These are phyloP conservation scores for Colletotrichum noveboracense DNA, from an alignment of 2,329 filamentous ascomycete species.

Conservation along the genomic window DNA sequence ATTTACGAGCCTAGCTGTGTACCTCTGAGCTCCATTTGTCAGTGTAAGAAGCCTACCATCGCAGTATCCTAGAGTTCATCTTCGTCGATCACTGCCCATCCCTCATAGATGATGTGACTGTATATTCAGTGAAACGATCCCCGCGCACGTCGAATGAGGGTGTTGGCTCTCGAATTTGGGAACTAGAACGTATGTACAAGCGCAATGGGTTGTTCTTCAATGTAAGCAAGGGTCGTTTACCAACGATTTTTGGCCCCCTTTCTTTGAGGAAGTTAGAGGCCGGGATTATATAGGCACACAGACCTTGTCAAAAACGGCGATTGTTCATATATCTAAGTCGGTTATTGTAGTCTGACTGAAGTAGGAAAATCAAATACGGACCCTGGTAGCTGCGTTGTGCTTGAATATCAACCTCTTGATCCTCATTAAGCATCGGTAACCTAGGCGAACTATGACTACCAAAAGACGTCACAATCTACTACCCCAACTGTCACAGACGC, in stretches of 20 bases:
- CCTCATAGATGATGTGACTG: neutral
- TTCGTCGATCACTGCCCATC: neutral
- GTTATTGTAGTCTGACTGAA: rapidly evolving
- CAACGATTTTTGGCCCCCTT: neutral
- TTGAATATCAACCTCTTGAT: neutral
- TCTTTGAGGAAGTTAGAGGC: neutral
- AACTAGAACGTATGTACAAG: neutral
- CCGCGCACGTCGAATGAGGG: neutral
- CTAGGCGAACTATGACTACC: neutral
- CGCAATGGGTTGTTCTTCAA: neutral
- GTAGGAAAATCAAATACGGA: neutral
- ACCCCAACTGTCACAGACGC: rapidly evolving
- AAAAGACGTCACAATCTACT: neutral
- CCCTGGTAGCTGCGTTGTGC: too few species aligned
- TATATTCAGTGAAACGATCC: rapidly evolving
- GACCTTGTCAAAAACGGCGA: rapidly evolving
- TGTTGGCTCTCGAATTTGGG: rapidly evolving
- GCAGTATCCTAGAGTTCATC: neutral
- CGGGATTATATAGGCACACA: rapidly evolving
- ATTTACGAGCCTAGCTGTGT: neutral
- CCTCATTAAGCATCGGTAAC: neutral
- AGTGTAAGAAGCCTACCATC: neutral
- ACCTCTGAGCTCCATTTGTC: rapidly evolving
- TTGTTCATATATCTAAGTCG: rapidly evolving
- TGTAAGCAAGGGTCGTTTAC: neutral